A percentile compares a stretch with the other conserved stretches of the same genome.
These are phyloP conservation scores for Penicillium sp. DNA, from an alignment of 2,329 filamentous ascomycete genomes.

Conservation along the genomic window DNA sequence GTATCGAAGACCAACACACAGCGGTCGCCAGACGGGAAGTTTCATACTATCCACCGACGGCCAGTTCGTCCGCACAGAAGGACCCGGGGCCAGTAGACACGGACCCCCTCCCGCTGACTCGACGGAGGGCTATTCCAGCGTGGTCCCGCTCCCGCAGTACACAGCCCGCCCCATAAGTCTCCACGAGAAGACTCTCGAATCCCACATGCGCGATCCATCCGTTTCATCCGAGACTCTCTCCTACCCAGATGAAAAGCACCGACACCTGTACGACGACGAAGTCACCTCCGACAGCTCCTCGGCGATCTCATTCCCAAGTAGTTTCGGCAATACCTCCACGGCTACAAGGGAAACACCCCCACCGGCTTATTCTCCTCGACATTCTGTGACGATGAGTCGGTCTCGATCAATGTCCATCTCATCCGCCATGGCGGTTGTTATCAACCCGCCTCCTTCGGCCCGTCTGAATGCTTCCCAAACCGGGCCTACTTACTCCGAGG, in stretches of 20 bases:
- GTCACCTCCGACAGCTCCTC: constrained; percentile 43
- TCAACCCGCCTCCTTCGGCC: constrained; percentile 29
- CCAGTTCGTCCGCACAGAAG: constrained; percentile 18
- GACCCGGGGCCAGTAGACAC: constrained; percentile 11
- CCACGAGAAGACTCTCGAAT: constrained; percentile 43
- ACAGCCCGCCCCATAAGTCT: constrained; percentile 42
- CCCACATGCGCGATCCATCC: constrained; percentile 34
- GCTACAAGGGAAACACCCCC: constrained; percentile 46
- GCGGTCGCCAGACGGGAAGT: constrained; percentile 22
- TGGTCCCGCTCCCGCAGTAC: constrained; percentile 43
- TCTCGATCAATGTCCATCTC: constrained; percentile 38
- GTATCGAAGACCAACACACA: constrained; percentile 4
- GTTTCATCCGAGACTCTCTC: constrained; percentile 26
- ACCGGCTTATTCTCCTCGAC: constrained; percentile 43
- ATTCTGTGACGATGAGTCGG: constrained; percentile 29
- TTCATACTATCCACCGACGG: constrained; percentile 21
- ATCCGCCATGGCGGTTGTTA: constrained; percentile 25
- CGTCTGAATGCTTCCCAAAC: constrained; percentile 31
- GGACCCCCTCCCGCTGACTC: constrained; percentile 22
- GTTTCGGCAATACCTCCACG: constrained; percentile 48
- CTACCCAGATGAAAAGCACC: constrained; percentile 35
- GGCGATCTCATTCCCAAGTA: constrained; percentile 45
- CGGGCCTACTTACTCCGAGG: constrained; percentile 25
- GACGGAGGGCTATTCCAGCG: constrained; percentile 33
- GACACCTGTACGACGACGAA: constrained; percentile 33